phyloP scores from a whole-genome alignment of 768 basidiomycete species.

The Phlebiopsis gigantea region DNA sequence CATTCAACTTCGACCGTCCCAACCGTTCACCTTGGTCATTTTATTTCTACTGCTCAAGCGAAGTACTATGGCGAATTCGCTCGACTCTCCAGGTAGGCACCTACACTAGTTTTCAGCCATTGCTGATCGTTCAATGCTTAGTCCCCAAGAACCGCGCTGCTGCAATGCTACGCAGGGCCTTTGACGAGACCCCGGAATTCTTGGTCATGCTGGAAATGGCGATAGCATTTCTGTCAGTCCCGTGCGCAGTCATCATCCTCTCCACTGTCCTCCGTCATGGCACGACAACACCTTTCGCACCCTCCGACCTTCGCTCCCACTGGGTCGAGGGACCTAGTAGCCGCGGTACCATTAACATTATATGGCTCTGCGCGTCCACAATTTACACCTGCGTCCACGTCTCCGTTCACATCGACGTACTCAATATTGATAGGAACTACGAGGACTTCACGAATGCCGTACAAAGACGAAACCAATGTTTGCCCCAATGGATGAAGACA shows the following conservation, averaged over 20 bases:
- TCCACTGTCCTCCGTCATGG: not conserved
- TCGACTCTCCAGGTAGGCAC: no score
- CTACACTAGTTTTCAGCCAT: no score
- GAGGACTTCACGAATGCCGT: not conserved
- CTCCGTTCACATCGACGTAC: not conserved
- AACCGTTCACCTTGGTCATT: no score
- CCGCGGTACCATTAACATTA: not conserved
- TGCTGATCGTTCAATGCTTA: no score
- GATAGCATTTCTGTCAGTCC: not conserved
- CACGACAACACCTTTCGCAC: not conserved
- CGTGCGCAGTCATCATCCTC: not conserved
- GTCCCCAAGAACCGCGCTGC: no score
- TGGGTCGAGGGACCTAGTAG: not conserved
- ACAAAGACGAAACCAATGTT: not conserved
- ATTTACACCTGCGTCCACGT: conserved; percentile 5
- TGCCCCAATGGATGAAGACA: not conserved
- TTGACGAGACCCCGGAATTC: not conserved
- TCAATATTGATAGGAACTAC: not conserved
- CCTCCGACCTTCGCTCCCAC: not conserved
- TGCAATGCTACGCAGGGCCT: not conserved
- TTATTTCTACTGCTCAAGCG: no score
- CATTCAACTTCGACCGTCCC: no score
- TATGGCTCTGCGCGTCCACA: not conserved
- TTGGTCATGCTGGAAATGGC: not conserved
- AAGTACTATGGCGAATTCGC: no score